Percentiles rank a stretch among this genome's conserved stretches.
Evolutionary conservation across 805 yeast species (phyloP).

Genomic region (Nakazawaea holstii): DNA sequence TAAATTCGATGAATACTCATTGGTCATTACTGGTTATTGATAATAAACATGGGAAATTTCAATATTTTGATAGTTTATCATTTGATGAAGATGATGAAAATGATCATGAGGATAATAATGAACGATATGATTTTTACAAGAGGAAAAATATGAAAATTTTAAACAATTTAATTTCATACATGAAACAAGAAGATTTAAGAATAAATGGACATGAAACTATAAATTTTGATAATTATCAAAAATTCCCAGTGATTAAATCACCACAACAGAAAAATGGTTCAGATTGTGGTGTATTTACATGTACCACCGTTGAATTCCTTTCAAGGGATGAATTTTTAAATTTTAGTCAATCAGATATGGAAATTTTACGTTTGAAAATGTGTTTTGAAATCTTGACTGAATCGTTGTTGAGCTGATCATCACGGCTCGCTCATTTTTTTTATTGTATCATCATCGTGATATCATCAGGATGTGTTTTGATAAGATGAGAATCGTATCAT

Average conservation of each 20-base stretch:
- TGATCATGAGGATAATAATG: conserved; percentile 15
- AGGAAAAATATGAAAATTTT: conserved; percentile 33
- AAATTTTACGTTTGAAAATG: conserved; percentile 59
- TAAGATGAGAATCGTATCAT: too few species aligned
- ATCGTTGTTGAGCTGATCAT: conserved; percentile 3
- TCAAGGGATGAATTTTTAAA: conserved; percentile 43
- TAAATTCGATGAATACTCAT: conserved; percentile 78
- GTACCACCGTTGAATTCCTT: conserved; percentile 66
- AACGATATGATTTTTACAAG: conserved; percentile 4
- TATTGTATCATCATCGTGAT: too few species aligned
- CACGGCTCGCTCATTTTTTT: too few species aligned
- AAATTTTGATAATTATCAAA: conserved; percentile 20
- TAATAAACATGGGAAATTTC: conserved; percentile 49
- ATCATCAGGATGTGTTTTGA: too few species aligned
- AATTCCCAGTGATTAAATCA: conserved; percentile 26
- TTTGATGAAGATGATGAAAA: conserved; percentile 25
- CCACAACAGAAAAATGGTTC: conserved; percentile 89
- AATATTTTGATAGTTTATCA: conserved; percentile 71
- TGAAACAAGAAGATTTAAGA: conserved; percentile 62
- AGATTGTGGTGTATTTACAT: conserved; percentile 94
- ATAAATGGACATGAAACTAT: conserved; percentile 30
- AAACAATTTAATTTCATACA: conserved; percentile 49
- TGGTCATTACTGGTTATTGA: conserved; percentile 89
- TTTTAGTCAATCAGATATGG: conserved; percentile 69
- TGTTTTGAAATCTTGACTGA: conserved; percentile 47